Evolutionary conservation across 2,329 filamentous ascomycete species (phyloP).

Genomic region (Trichoderma sp.): DNA sequence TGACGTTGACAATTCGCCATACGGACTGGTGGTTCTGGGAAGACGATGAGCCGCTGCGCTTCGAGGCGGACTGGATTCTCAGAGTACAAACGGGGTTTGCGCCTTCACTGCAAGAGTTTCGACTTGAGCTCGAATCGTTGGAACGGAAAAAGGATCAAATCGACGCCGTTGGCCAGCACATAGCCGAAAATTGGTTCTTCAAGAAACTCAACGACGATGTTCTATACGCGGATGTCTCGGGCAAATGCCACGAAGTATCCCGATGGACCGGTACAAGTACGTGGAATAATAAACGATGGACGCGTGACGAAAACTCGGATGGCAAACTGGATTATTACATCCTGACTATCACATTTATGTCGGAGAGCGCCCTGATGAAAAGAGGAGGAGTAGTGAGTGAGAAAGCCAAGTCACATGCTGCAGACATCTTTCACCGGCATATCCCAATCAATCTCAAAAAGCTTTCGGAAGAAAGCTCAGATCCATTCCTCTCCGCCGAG

Average conservation of each 20-base stretch:
- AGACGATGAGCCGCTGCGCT: constrained; percentile 40
- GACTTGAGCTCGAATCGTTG: constrained; percentile 53
- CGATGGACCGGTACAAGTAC: constrained; percentile 52
- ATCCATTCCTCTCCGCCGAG: accelerated
- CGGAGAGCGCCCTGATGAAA: constrained; percentile 31
- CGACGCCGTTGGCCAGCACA: constrained; percentile 47
- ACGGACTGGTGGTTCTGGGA: constrained; percentile 56
- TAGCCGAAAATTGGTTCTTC: constrained; percentile 43
- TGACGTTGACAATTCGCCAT: constrained; percentile 54
- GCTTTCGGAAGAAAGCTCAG: background rate
- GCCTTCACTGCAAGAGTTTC: constrained; percentile 44
- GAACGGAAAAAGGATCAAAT: constrained; percentile 51
- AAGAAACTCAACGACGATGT: constrained; percentile 39
- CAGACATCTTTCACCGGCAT: background rate
- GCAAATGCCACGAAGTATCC: constrained; percentile 36
- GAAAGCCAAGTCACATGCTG: constrained; percentile 3
- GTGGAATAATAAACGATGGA: constrained; percentile 45
- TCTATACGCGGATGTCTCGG: constrained; percentile 38
- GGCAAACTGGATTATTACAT: constrained; percentile 51
- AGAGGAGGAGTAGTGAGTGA: constrained; percentile 32
- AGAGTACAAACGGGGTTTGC: constrained; percentile 35
- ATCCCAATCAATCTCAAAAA: background rate
- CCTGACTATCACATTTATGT: constrained; percentile 44
- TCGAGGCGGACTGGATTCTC: constrained; percentile 46
- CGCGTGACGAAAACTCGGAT: constrained; percentile 47